These are phyloP conservation scores for Terana coerulea DNA, from an alignment of 768 basidiomycete genomes.

Conservation along the genomic window DNA sequence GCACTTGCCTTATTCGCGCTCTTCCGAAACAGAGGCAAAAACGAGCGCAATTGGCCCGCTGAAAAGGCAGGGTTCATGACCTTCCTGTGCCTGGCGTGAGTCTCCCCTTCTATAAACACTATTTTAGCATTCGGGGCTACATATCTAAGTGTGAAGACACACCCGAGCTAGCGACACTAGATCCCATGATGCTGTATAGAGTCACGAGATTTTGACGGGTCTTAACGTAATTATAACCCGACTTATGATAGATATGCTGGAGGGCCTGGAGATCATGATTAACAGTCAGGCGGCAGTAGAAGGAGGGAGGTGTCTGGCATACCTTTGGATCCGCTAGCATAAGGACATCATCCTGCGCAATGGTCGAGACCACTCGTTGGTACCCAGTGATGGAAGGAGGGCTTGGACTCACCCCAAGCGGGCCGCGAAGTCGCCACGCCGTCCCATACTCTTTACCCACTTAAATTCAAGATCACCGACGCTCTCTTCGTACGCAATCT, in stretches of 20 bases:
- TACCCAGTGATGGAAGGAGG: background rate
- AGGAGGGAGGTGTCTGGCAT: background rate
- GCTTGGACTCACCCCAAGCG: slow-evolving; percentile 17
- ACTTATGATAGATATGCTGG: slow-evolving; percentile 13
- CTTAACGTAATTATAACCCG: slow-evolving; percentile 15
- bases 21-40: slow-evolving; percentile 23
- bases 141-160: too few relatives aligned
- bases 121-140: too few relatives aligned
- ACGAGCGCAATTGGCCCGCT: slow-evolving; percentile 22
- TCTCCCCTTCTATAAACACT: slow-evolving; percentile 15
- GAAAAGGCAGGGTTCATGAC: slow-evolving; percentile 34
- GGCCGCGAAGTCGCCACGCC: slow-evolving; percentile 18
- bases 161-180: too few relatives aligned
- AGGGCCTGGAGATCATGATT: slow-evolving; percentile 4
- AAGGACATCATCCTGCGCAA: background rate
- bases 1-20: slow-evolving; percentile 16
- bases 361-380: too few relatives aligned
- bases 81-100: slow-evolving; percentile 29
- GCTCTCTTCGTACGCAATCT: slow-evolving; percentile 20
- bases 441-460: slow-evolving; percentile 27
- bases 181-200: background rate
- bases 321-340: slow-evolving; percentile 10
- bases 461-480: slow-evolving; percentile 28
- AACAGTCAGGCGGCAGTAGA: background rate
- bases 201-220: background rate